phyloP scores from a whole-genome alignment of 1,284 basidiomycete genomes.

The Cutaneotrichosporon curvatum region DNA sequence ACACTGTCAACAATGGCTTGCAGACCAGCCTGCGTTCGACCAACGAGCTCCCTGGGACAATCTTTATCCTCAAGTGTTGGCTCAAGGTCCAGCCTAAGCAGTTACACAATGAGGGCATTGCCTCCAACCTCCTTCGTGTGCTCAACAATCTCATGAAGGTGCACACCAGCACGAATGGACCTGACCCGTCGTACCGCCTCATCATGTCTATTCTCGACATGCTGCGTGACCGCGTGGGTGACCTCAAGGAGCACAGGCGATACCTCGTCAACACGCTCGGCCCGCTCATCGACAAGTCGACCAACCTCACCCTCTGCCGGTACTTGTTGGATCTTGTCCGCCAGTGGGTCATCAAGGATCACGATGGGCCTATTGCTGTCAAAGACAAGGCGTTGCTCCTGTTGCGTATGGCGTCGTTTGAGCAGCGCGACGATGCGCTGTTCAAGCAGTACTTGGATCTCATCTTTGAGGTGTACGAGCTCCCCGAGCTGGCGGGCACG shows the following conservation, averaged over 20 bases:
- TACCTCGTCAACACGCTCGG: conserved; percentile 67
- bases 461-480: conserved; percentile 90
- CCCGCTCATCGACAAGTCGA: conserved; percentile 86
- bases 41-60: conserved; percentile 60
- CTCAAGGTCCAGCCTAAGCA: conserved; percentile 73
- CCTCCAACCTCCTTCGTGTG: conserved; percentile 69
- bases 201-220: conserved; percentile 52
- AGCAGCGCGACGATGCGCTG: conserved; percentile 67
- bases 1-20: conserved; percentile 67
- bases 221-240: conserved; percentile 50
- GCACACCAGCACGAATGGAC: conserved; percentile 58
- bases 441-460: conserved; percentile 82
- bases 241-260: conserved; percentile 52
- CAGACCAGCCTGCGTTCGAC: conserved; percentile 31
- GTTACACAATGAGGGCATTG: conserved; percentile 68
- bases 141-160: conserved; percentile 83
- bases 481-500: conserved; percentile 74
- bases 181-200: conserved; percentile 42
- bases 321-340: conserved; percentile 82
- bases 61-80: conserved; percentile 83
- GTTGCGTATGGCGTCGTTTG: conserved; percentile 85
- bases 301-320: conserved; percentile 68
- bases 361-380: conserved; percentile 67
- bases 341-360: conserved; percentile 80
- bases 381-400: conserved; percentile 92